Evolutionary conservation across 2,329 filamentous ascomycete genomes (phyloP), one percentile per base, ranked within the genome.

Genomic region (Fusarium kyushuense): DNA sequence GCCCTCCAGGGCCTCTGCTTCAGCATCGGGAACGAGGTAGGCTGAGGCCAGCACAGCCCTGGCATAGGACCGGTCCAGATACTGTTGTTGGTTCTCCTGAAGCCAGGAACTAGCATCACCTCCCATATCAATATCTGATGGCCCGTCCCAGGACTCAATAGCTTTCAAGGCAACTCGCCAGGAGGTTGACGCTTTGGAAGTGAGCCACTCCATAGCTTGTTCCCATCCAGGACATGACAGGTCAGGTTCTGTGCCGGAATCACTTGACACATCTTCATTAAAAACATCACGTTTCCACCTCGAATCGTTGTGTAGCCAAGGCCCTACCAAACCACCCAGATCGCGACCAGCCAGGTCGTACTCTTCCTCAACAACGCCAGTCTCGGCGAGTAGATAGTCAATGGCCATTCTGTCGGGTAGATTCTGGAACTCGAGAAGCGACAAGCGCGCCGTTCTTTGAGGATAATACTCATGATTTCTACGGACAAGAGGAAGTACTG

Each of bases 91-190:
- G 5, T 86, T 82, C 47, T 92, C 88, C 47, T 86, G 84, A 48
- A 93, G 76, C 79, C 87, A 87, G 47, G 83, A 77, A 4, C 81
- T 81, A 10, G 84, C 84, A 68, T 84, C 87, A 14, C 85, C 86
- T 5, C 89, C 90, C 6, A 93, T 76, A 68, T 94, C 90, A 46
- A 90, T 84, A 73, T 94, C 92, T 9, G 82, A 81, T 1, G 91
- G 90, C 0, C 92, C 92, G 71, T 90, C 87, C 92, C 92, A 95
- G 67, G 91, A 86, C 63, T 89, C 85, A 33, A 94, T 81, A 10
- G 86, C 88, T 48, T 84, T 83, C 32, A 89, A 82, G n/a, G 87
- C 86, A n/a, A 89, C 80, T 27, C 77, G 80, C 84, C 92, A 91
- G 17, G 88, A 85, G 21, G 81, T 82, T 6, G 82, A 81, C 1